Conservation (phyloP, 306 rosid species). For the Oemleria cerasiformis region DNA sequence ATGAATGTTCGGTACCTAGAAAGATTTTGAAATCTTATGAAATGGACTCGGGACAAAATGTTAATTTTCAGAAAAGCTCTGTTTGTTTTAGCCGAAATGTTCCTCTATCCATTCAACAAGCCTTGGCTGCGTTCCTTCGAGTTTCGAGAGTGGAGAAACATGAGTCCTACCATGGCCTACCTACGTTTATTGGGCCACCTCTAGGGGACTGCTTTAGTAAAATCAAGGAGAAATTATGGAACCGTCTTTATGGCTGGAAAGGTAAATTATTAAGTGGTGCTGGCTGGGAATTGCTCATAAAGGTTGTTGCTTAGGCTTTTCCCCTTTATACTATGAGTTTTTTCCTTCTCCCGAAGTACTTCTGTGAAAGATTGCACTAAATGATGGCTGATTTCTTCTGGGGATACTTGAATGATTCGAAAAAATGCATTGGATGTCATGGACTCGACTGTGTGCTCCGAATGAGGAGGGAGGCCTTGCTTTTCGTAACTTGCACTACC, state of each 20-base stretch:
- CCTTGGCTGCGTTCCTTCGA: too few relatives aligned
- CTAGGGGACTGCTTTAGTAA: not conserved
- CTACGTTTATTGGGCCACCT: rapidly evolving
- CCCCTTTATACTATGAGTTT: not conserved
- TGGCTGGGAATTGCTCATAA: not conserved
- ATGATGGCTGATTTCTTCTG: not conserved
- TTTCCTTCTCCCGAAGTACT: not conserved
- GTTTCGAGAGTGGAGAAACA: not conserved
- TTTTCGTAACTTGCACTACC: not conserved
- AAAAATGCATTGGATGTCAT: not conserved
- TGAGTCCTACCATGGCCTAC: not conserved
- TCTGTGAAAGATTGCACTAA: not conserved
- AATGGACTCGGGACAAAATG: too few relatives aligned
- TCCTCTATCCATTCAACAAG: too few relatives aligned
- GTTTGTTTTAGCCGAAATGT: too few relatives aligned
- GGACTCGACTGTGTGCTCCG: not conserved
- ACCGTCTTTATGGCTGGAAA: not conserved
- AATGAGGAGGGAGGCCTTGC: not conserved
- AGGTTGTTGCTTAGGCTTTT: not conserved
- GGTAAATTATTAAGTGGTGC: not conserved
- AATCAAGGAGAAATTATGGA: not conserved
- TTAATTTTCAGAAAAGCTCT: too few relatives aligned
- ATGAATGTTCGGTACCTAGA: too few relatives aligned
- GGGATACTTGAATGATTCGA: not conserved
- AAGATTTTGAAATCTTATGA: too few relatives aligned